Evolutionary conservation across 1,139 yeast species (phyloP).

Genomic region (Suhomyces maxii): DNA sequence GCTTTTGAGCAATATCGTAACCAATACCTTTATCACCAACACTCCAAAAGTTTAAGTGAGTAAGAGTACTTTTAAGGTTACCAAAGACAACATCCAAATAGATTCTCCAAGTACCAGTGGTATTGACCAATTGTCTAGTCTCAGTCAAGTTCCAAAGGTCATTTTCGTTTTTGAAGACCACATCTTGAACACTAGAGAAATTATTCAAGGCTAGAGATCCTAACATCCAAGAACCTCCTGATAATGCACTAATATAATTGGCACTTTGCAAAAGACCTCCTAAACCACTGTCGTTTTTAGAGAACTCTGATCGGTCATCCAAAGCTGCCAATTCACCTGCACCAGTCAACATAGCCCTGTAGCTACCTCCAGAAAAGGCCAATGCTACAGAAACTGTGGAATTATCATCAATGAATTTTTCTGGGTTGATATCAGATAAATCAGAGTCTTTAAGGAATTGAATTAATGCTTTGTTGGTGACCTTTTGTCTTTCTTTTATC

Average conservation of each 20-base stretch:
- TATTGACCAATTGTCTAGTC: conserved; percentile 30
- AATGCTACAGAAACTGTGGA: conserved; percentile 57
- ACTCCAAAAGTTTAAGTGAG: conserved; percentile 34
- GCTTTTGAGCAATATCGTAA: conserved; percentile 29
- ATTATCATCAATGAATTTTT: conserved; percentile 40
- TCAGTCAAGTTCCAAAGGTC: conserved; percentile 41
- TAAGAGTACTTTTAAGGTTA: conserved; percentile 26
- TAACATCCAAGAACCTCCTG: conserved; percentile 43
- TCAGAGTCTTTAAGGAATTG: conserved; percentile 60
- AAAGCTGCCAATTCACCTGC: conserved; percentile 84
- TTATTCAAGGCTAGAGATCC: conserved; percentile 37
- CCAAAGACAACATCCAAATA: conserved; percentile 23
- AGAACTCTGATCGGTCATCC: conserved; percentile 64
- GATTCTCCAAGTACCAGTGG: conserved; percentile 22
- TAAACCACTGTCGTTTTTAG: conserved; percentile 44
- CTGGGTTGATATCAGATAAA: conserved; percentile 58
- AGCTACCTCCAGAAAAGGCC: conserved; percentile 91
- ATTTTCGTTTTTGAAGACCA: conserved; percentile 26
- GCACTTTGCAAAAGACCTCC: conserved; percentile 43
- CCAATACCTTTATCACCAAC: conserved; percentile 24
- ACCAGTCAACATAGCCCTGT: conserved; percentile 87
- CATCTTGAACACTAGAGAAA: conserved; percentile 36
- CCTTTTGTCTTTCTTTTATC: conserved; percentile 49
- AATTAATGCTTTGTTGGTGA: conserved; percentile 53
- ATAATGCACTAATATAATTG: conserved; percentile 38